Base-by-base conservation (phyloP, 768 basidiomycete species). In the Calocybe gangraenosa region DNA sequence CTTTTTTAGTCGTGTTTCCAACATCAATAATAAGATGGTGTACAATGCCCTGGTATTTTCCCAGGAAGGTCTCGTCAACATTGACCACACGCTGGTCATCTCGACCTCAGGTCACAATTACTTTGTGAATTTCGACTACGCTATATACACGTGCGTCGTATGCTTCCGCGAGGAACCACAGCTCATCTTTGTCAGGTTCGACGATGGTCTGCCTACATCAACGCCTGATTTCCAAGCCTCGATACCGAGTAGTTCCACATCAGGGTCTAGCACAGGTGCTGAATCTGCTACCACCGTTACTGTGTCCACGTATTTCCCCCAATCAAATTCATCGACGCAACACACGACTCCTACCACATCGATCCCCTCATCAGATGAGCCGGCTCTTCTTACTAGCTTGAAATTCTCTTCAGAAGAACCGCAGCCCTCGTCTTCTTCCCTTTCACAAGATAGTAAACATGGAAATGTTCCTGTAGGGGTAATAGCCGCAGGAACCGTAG, bases 201-300 rank as follows among this genome's bases (percentile, higher is more conserved):
- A 71, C 52, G 70, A 68, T 51, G 68, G 66, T 7, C 60, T 64
- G 15, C 70, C 70, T 51, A 70, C 67, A 68, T 70, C 47, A 40
- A 66, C 53, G 22, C 18, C 2, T 13, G 11, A 9, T 36, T 32
- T 18, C 17, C 1, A 31, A 8, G 14, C 14, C n/a, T n/a, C n/a
- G n/a, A n/a, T n/a, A n/a, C n/a, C n/a, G n/a, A n/a, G n/a, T n/a
- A n/a, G n/a, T n/a, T n/a, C n/a, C n/a, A n/a, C n/a, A n/a, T n/a
- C n/a, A n/a, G n/a, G n/a, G n/a, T n/a, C n/a, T n/a, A n/a, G n/a
- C n/a, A n/a, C n/a, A n/a, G n/a, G n/a, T n/a, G n/a, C n/a, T n/a
- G n/a, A n/a, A n/a, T n/a, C n/a, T n/a, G n/a, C n/a, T n/a, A n/a
- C n/a, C n/a, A n/a, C 38, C 44, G 15, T 13, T 17, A 18, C 33